These are phyloP conservation scores for Sphagnum contortum DNA, from an alignment of 225 moss, liverwort and hornwort genomes.

Conservation along the genomic window DNA sequence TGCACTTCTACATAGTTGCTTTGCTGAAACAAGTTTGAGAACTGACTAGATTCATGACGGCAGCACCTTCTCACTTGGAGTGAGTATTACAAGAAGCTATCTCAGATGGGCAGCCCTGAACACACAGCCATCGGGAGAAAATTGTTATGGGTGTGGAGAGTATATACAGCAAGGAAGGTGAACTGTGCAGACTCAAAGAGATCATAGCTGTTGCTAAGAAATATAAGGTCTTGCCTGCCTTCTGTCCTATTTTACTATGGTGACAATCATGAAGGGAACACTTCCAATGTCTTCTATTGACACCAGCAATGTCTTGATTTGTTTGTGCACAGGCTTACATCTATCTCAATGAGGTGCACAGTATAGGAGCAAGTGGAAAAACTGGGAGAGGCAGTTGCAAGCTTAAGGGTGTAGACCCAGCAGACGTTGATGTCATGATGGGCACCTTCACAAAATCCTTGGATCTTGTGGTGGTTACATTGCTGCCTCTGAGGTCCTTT, in stretches of 20 bases:
- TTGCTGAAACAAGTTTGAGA: no score
- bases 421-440: conserved; percentile 94
- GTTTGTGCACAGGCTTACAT: conserved; percentile 43
- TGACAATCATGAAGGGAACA: no score
- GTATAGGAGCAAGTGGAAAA: conserved; percentile 91
- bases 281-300: no score
- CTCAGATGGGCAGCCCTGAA: conserved; percentile 85
- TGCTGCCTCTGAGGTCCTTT: conserved; percentile 77
- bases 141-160: conserved; percentile 90
- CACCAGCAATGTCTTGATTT: no score
- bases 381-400: conserved; percentile 90
- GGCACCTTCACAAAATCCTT: conserved; percentile 97
- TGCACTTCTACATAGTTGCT: no score
- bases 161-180: conserved; percentile 98
- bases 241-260: not conserved
- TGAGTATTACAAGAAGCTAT: conserved; percentile 74
- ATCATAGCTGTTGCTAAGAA: conserved; percentile 79
- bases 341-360: conserved; percentile 97
- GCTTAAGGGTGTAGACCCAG: conserved; percentile 81
- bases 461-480: conserved; percentile 98
- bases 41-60: not conserved
- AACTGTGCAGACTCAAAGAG: conserved; percentile 76
- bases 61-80: conserved; percentile 74
- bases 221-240: conserved; percentile 48
- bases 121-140: conserved; percentile 96